These are phyloP conservation scores for Candida broadrunensis DNA, from an alignment of 805 yeast species.

Conservation along the genomic window DNA sequence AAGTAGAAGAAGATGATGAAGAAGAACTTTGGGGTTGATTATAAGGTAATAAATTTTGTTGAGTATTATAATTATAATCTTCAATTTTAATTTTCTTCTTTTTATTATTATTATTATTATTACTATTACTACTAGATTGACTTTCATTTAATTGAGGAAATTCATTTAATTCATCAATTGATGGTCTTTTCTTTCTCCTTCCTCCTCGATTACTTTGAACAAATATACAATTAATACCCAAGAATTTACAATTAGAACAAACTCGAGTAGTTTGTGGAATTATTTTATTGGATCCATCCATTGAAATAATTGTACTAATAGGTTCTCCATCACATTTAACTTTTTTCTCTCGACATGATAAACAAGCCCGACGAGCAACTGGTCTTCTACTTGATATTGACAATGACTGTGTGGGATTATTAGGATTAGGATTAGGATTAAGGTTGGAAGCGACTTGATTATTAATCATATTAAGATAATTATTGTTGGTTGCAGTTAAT, in stretches of 20 bases:
- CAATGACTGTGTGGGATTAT: not conserved
- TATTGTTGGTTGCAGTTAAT: no score
- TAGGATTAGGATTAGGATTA: no score
- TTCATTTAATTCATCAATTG: not conserved
- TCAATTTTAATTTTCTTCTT: not conserved
- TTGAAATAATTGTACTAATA: constrained; percentile 10
- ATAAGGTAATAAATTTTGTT: not conserved
- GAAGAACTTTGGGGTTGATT: constrained; percentile 3
- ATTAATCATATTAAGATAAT: no score
- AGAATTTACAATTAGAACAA: constrained; percentile 49
- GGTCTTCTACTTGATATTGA: constrained; percentile 12
- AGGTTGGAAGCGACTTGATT: no score
- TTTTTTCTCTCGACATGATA: constrained; percentile 63
- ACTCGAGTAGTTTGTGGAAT: constrained; percentile 16
- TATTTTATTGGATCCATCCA: constrained; percentile 17
- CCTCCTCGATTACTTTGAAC: constrained; percentile 60
- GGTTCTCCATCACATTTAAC: constrained; percentile 65
- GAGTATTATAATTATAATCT: no score
- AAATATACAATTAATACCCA: constrained; percentile 51
- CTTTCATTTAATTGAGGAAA: not conserved
- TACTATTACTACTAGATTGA: not conserved
- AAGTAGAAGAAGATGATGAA: constrained; percentile 2
- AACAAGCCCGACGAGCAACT: constrained; percentile 61
- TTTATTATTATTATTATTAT: not conserved
- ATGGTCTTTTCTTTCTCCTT: constrained; percentile 34